Base-by-base conservation (phyloP, 2,329 filamentous ascomycete species). In the Bipolaris zeicola region DNA sequence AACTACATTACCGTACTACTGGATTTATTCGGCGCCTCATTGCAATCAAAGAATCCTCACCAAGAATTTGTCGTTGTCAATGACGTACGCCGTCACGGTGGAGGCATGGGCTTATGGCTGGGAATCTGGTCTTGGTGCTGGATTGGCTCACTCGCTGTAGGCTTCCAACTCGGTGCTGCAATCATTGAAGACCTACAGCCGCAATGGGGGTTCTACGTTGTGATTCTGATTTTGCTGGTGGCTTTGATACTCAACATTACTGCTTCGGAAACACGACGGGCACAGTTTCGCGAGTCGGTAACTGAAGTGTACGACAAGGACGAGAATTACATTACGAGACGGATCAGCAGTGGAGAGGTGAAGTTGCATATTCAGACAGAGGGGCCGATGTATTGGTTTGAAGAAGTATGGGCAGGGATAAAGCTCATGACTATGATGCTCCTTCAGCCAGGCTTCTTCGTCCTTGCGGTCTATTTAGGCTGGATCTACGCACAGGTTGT, bases 401-500 rank as follows among this genome's bases (percentile, higher is more conserved):
- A 93, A 72, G 90, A 93, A 71, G 83, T 91, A 20, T 86, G 86
- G 73, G 89, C 90, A 42, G 90, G 89, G 8, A 67, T 90, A 18
- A 78, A 85, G 16, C 79, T 94, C 42, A 87, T 84, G 45, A 72
- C 84, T 18, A 85, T 87, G 66, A 92, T 93, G 89, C 78, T 91
- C 48, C 83, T 83, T 36, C 90, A 93, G 69, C 84, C 88, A 3
- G 90, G 90, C 0, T 93, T 92, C 70, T 75, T 86, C n/a, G 76
- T 91, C 28, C 80, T 93, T 68, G 83, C 88, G 1, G 58, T 90
- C n/a, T 93, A 93, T 72, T 80, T 87, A 13, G 87, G 84, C 6
- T 93, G 90, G 90, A 89, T 92, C 43, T 91, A 92, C 71, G 88
- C 88, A 2, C 88, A 92, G 67, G 82, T 91, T 2, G 88, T 91